phyloP scores from a whole-genome alignment of 2,329 filamentous ascomycete species.

The Chrysosporium keratinophilum region DNA sequence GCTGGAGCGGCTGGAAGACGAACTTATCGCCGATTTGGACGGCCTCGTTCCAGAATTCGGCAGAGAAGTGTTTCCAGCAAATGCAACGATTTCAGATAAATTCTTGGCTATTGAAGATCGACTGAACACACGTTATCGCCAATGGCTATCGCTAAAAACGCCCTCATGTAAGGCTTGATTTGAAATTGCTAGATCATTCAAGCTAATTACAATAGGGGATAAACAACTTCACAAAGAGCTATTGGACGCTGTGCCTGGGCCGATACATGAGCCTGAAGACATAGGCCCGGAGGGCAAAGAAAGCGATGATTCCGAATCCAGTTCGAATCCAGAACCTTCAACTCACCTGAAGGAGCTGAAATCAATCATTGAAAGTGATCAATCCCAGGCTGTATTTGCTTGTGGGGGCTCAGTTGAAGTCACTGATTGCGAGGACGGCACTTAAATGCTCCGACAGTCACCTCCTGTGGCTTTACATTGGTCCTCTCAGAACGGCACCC shows the following conservation, averaged over 20 bases:
- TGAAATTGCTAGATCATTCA: not conserved
- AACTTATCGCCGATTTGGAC: conserved; percentile 5
- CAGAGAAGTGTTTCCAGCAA: not conserved
- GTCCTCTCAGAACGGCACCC: not conserved
- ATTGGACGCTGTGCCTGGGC: not conserved
- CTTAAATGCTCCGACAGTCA: conserved; percentile 3
- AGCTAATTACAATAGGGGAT: not conserved
- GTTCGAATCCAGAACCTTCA: not conserved
- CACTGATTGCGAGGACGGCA: not conserved
- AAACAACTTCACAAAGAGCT: not conserved
- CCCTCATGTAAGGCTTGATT: not conserved
- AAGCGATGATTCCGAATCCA: not conserved
- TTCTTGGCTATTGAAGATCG: not conserved
- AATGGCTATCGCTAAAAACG: not conserved
- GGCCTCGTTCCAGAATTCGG: conserved; percentile 7
- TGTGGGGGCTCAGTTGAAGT: conserved; percentile 17
- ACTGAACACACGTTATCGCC: not conserved
- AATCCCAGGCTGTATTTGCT: conserved; percentile 12
- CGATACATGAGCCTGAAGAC: not conserved
- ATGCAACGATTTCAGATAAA: not conserved
- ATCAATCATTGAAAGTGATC: conserved; percentile 9
- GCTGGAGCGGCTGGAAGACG: not conserved
- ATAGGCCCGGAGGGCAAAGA: not conserved
- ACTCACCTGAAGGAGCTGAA: conserved; percentile 9
- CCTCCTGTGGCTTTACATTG: conserved; percentile 15